Percentiles rank a stretch among this genome's conserved stretches.
These are phyloP conservation scores for Plicaturopsis crispa DNA, from an alignment of 768 basidiomycete species.

Conservation along the genomic window DNA sequence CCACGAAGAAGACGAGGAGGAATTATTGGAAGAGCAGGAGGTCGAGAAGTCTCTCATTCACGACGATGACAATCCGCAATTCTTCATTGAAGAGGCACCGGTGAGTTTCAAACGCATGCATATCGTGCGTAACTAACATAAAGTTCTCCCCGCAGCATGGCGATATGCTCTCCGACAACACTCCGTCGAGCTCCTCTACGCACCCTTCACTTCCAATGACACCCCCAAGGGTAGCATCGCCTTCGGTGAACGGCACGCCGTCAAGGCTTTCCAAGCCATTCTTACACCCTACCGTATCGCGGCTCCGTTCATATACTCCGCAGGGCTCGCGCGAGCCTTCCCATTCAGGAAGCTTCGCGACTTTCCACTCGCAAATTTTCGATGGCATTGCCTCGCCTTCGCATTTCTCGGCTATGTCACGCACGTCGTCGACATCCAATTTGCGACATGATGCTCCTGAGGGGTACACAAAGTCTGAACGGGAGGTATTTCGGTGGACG, in stretches of 20 bases:
- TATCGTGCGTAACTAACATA: too few species aligned
- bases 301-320: constrained; percentile 66
- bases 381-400: constrained; percentile 47
- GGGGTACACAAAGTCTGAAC: constrained; percentile 20
- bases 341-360: constrained; percentile 32
- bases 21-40: constrained; percentile 31
- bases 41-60: constrained; percentile 37
- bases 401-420: constrained; percentile 65
- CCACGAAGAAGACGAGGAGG: constrained; percentile 40
- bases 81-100: constrained; percentile 15
- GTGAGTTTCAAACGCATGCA: constrained; percentile 22
- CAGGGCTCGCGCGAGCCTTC: constrained; percentile 34
- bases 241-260: constrained; percentile 22
- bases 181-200: constrained; percentile 30
- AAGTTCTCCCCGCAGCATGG: constrained; percentile 23
- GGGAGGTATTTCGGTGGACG: constrained; percentile 75
- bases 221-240: constrained; percentile 32
- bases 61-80: constrained; percentile 22
- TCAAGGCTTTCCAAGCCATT: constrained; percentile 47
- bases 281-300: constrained; percentile 67
- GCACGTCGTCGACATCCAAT: constrained; percentile 55
- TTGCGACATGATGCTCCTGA: constrained; percentile 22
- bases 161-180: constrained; percentile 26
- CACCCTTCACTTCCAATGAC: constrained; percentile 24
- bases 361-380: constrained; percentile 34